phyloP scores from a whole-genome alignment of 2,329 filamentous ascomycete genomes.

The Nannizzia gypsea region DNA sequence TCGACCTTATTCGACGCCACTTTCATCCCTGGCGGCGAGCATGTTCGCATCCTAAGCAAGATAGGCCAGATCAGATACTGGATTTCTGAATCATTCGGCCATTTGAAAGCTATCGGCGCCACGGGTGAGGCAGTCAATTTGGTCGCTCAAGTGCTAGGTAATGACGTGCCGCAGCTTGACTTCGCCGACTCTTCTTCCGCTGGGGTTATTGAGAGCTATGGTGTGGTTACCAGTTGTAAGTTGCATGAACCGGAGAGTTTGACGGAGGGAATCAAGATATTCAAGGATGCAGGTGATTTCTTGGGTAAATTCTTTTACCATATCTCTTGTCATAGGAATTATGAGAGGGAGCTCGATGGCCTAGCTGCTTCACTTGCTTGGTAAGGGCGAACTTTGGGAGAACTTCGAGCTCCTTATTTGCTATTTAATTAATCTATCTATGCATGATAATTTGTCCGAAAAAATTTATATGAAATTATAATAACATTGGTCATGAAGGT shows the following conservation, averaged over 20 bases:
- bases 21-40: slow-evolving; percentile 53
- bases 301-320: slow-evolving; percentile 57
- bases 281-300: slow-evolving; percentile 57
- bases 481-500: background rate
- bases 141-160: slow-evolving; percentile 38
- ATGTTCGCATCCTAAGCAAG: slow-evolving; percentile 51
- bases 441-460: background rate
- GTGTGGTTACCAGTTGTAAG: slow-evolving; percentile 57
- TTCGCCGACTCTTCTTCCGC: slow-evolving; percentile 39
- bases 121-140: slow-evolving; percentile 60
- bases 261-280: slow-evolving; percentile 50
- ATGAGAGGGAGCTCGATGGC: slow-evolving; percentile 60
- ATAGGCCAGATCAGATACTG: slow-evolving; percentile 65
- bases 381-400: slow-evolving; percentile 30
- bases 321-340: slow-evolving; percentile 63
- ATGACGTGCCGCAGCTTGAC: slow-evolving; percentile 35
- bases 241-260: slow-evolving; percentile 45
- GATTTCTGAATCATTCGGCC: slow-evolving; percentile 68
- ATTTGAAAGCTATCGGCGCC: slow-evolving; percentile 67
- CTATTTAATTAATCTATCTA: background rate
- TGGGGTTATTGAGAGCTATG: slow-evolving; percentile 56
- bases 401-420: background rate
- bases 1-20: slow-evolving; percentile 67
- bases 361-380: slow-evolving; percentile 57
- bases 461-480: background rate